These are phyloP conservation scores for Panicum virgatum DNA, from an alignment of 202 grass and related monocot species.

Conservation along the genomic window DNA sequence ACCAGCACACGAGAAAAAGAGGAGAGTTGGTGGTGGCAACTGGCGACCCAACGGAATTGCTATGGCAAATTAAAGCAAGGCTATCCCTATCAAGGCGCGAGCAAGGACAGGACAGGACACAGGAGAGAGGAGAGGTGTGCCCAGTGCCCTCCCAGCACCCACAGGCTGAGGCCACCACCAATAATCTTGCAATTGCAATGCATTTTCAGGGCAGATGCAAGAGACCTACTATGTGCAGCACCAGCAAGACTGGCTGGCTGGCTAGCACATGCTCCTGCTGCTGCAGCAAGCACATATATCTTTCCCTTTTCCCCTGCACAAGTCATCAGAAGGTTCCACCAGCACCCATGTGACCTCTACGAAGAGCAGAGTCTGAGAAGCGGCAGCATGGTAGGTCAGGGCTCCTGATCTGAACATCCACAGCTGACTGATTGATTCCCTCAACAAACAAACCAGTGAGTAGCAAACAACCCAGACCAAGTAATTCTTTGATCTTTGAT, in stretches of 20 bases:
- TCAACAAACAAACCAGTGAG: conserved; percentile 18
- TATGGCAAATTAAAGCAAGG: conserved; percentile 20
- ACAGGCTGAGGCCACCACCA: conserved; percentile 30
- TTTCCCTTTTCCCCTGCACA: conserved; percentile 14
- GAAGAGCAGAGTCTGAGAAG: conserved; percentile 27
- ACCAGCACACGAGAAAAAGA: conserved; percentile 26
- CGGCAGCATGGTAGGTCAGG: conserved; percentile 45
- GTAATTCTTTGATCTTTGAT: conserved; percentile 19
- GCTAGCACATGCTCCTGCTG: conserved; percentile 45
- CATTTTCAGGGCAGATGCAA: conserved; percentile 42
- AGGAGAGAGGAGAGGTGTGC: conserved; percentile 13
- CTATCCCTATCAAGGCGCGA: conserved; percentile 21
- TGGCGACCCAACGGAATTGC: conserved; percentile 8
- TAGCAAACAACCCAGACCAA: conserved; percentile 30
- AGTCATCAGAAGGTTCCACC: conserved; percentile 58
- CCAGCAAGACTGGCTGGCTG: conserved; percentile 48
- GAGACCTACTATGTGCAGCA: conserved; percentile 30
- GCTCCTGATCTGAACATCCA: conserved; percentile 22
- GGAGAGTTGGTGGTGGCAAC: conserved; percentile 26
- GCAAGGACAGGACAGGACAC: conserved; percentile 24
- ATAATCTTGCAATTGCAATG: conserved; percentile 28
- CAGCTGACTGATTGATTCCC: conserved; percentile 35
- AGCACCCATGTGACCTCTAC: conserved; percentile 48
- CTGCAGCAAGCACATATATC: not conserved
- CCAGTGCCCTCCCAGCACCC: not conserved